Conservation (phyloP, 2,329 filamentous ascomycete genomes). For the Aspergillus persii region DNA sequence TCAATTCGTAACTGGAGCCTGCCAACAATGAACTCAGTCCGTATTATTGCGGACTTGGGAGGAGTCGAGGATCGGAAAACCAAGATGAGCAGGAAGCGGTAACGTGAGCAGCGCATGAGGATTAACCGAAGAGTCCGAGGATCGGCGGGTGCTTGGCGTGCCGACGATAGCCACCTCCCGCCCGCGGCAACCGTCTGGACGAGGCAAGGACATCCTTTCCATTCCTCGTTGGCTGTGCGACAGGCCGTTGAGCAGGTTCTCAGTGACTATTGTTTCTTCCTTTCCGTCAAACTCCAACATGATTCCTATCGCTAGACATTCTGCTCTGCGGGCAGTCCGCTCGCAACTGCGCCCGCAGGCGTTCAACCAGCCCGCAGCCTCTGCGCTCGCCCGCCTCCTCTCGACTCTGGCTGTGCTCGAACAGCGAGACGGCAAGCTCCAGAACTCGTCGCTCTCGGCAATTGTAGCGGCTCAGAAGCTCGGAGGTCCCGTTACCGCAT, state of each 20-base stretch:
- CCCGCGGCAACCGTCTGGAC: constrained; percentile 5
- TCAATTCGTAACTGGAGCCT: neutral
- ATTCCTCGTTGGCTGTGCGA: constrained; percentile 8
- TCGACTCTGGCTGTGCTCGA: constrained; percentile 91
- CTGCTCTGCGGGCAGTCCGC: constrained; percentile 43
- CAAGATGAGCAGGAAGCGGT: neutral
- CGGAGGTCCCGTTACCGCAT: constrained; percentile 79
- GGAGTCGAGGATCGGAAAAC: too few species aligned
- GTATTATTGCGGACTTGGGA: too few species aligned
- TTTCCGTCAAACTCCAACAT: constrained; percentile 18
- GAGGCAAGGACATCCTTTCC: neutral
- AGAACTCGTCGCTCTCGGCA: constrained; percentile 75
- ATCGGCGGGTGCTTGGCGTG: constrained; percentile 32
- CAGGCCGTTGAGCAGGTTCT: constrained; percentile 10
- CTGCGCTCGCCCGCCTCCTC: constrained; percentile 65
- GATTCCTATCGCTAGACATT: constrained; percentile 38
- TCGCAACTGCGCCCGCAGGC: constrained; percentile 45
- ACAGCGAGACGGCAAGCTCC: constrained; percentile 86
- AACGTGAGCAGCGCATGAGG: neutral
- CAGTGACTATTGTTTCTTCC: neutral
- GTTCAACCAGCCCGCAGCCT: constrained; percentile 48
- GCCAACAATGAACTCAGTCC: too few species aligned
- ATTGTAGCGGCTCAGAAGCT: constrained; percentile 83
- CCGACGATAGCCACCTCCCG: constrained; percentile 35
- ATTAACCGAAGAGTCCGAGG: constrained; percentile 37